A percentile compares a stretch with the other conserved stretches of the same genome.
Conservation (phyloP, 441 rosid species). For the Eugenia klotzschiana region DNA sequence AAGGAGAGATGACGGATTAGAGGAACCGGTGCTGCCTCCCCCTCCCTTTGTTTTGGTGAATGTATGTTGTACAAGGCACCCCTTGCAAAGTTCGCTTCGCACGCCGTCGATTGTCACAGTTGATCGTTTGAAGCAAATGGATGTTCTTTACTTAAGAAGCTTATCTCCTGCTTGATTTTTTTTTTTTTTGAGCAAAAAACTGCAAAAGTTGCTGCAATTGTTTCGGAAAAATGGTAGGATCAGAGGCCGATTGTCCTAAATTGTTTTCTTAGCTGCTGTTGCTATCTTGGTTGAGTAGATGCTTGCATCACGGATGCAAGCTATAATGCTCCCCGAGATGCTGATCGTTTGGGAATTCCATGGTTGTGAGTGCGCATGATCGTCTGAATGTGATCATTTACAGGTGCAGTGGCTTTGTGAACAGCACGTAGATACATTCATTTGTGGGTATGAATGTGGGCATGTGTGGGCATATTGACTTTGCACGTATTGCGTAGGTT, state of each 20-base stretch:
- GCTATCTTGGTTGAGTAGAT: background rate
- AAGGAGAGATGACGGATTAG: background rate
- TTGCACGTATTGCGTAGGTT: background rate
- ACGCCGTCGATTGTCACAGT: background rate
- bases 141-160: background rate
- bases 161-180: background rate
- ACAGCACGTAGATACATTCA: background rate
- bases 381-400: background rate
- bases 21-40: background rate
- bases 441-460: background rate
- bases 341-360: background rate
- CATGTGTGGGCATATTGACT: background rate
- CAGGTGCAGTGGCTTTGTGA: background rate
- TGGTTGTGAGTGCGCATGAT: background rate
- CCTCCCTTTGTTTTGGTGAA: conserved; percentile 20
- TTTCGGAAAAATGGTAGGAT: background rate
- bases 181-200: background rate
- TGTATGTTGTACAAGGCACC: conserved; percentile 29
- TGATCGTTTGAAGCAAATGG: conserved; percentile 6
- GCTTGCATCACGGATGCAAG: background rate
- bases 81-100: background rate
- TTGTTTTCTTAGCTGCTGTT: background rate
- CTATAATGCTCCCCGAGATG: background rate
- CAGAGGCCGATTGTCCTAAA: background rate
- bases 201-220: background rate